Percentiles rank a stretch among this genome's conserved stretches.
Evolutionary conservation across 2,329 filamentous ascomycete genomes (phyloP).

Genomic region (Sclerotinia spermophila): DNA sequence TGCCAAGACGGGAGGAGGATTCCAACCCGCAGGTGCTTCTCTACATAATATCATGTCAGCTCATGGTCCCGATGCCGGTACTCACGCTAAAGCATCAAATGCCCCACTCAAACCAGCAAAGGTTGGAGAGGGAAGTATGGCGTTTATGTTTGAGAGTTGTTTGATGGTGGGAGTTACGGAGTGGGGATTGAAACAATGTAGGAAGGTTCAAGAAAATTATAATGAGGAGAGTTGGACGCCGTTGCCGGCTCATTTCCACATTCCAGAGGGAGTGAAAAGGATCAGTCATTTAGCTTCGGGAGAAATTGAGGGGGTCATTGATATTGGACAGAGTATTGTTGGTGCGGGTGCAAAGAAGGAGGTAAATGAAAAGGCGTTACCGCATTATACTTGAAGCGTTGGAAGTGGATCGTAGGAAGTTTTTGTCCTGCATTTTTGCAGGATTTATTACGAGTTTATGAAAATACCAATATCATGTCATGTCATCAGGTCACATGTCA

Average conservation of each 20-base stretch:
- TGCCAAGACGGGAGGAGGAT: constrained; percentile 53
- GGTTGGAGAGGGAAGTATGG: constrained; percentile 57
- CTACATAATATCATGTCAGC: constrained; percentile 62
- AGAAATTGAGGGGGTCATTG: constrained; percentile 16
- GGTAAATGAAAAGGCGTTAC: not conserved
- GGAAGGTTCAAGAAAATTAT: constrained; percentile 65
- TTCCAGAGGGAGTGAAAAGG: constrained; percentile 28
- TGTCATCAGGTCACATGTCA: not conserved
- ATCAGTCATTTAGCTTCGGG: constrained; percentile 30
- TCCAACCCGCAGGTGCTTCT: constrained; percentile 58
- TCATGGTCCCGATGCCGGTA: constrained; percentile 55
- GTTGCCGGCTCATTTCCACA: constrained; percentile 47
- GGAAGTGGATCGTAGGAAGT: not conserved
- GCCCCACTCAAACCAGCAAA: constrained; percentile 52
- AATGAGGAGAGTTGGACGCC: constrained; percentile 66
- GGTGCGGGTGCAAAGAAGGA: constrained; percentile 5
- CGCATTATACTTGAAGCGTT: not conserved
- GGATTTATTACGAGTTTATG: not conserved
- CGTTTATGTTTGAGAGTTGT: constrained; percentile 63
- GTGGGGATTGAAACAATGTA: constrained; percentile 65
- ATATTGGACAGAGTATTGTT: constrained; percentile 25
- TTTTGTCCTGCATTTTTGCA: not conserved
- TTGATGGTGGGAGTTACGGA: constrained; percentile 70
- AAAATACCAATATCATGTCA: not conserved
- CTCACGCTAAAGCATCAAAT: constrained; percentile 53